A percentile compares a stretch with the other conserved stretches of the same genome.
Conservation (phyloP, 495 filamentous ascomycete species). For the Hypoxylon crocopeplum region DNA sequence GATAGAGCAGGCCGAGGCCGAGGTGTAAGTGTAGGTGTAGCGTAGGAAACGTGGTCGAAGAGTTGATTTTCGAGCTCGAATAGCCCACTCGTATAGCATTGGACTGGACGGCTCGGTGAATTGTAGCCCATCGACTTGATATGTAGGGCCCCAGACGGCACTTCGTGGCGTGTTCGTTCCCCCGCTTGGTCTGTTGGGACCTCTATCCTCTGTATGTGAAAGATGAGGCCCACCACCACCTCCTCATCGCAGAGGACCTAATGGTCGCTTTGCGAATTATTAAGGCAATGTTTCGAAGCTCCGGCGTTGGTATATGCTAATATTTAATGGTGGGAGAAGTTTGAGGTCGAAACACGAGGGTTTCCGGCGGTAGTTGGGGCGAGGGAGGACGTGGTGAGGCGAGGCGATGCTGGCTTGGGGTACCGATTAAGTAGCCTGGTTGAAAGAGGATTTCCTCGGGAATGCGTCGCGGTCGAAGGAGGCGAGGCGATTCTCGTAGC, state of each 20-base stretch:
- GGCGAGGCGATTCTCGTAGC: constrained; percentile 23
- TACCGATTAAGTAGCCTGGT: constrained; percentile 13
- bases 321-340: constrained; percentile 9
- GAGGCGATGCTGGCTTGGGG: constrained; percentile 8
- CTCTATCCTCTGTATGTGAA: constrained; percentile 40
- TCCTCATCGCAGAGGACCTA: constrained; percentile 52
- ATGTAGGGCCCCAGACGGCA: constrained; percentile 14
- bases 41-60: constrained; percentile 12
- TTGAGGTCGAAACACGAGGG: constrained; percentile 34
- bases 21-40: constrained; percentile 4
- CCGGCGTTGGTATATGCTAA: constrained; percentile 10
- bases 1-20: background rate
- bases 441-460: background rate
- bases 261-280: constrained; percentile 43
- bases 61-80: constrained; percentile 13
- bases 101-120: constrained; percentile 12
- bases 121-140: constrained; percentile 24
- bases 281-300: constrained; percentile 21
- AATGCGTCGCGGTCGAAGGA: constrained; percentile 7
- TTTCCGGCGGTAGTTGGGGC: constrained; percentile 24
- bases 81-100: constrained; percentile 37
- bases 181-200: constrained; percentile 24
- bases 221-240: constrained; percentile 50
- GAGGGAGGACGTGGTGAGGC: constrained; percentile 14
- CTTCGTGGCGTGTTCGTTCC: constrained; percentile 19